Evolutionary conservation across 495 filamentous ascomycete genomes (phyloP), one percentile per base, ranked within the genome.

Genomic region (Podospora pseudopauciseta): DNA sequence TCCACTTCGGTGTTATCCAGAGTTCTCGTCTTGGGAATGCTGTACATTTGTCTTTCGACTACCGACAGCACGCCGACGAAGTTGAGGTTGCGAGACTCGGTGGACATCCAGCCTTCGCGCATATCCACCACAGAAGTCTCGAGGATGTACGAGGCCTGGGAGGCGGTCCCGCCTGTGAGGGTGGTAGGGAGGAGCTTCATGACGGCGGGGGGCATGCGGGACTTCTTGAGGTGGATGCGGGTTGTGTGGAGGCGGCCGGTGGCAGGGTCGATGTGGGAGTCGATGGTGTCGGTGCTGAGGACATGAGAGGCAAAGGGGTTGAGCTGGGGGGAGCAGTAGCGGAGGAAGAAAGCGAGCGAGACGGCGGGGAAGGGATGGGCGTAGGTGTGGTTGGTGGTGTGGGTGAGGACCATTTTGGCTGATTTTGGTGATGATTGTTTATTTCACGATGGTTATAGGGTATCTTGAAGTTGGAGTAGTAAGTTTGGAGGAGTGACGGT

Each of bases 251-350:
- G 87, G 32, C 89, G 91, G 60, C 93, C 89, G 1, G 91, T 94
- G 19, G 72, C 74, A 2, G 90, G 87, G 75, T 98, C 94, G 80
- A 97, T 86, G 74, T 88, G 85, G 59, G 92, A 91, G 44, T 90
- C 88, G 78, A 99, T 94, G 75, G 95, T 95, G 82, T 99, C 95
- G 78, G 94, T 96, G 54, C 92, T 96, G 69, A 97, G 87, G 67
- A 99, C 95, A 85, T 99, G 95, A 71, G 86, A 91, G 68, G 91
- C 90, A 80, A 97, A 97, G 13, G 95, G 95, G 78, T 99, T 99
- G 18, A 84, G 77, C 65, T 82, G 79, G 27, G 82, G 82, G 20
- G 81, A 82, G 71, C 95, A 96, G 79, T 99, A 99, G 54, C 95
- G 94, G 63, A 99, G 92, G 85, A 97, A 98, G 86, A 97, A 99